Evolutionary conservation across 2,329 filamentous ascomycete species (phyloP).

Genomic region (Mycosphaerella arachidis): DNA sequence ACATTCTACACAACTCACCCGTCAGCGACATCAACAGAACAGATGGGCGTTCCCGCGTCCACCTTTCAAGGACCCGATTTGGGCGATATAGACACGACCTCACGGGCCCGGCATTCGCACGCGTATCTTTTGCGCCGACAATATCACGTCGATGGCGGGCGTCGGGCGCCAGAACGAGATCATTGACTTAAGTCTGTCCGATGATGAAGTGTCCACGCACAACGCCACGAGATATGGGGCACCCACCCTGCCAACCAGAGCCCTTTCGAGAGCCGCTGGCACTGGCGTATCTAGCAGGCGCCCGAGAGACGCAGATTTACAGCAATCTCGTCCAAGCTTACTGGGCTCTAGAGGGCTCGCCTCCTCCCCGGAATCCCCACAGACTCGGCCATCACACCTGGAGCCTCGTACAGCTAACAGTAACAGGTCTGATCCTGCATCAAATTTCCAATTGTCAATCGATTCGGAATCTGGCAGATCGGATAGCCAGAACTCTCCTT

Average conservation of each 20-base stretch:
- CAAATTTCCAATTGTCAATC: background rate
- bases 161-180: background rate
- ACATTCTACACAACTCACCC: background rate
- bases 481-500: background rate
- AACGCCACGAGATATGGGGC: background rate
- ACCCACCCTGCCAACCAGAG: background rate
- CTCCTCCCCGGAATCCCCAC: background rate
- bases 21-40: background rate
- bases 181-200: background rate
- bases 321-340: background rate
- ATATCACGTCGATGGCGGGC: background rate
- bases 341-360: background rate
- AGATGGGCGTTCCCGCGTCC: background rate
- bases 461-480: background rate
- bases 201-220: background rate
- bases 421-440: background rate
- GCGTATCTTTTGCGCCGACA: background rate
- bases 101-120: background rate
- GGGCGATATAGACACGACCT: background rate
- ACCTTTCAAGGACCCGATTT: background rate
- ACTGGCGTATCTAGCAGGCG: background rate
- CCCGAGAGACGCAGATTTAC: background rate
- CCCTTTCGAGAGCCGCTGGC: background rate
- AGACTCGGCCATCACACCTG: background rate
- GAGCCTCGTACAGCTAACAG: background rate